Base-by-base conservation (phyloP, 805 yeast species). In the Cyberlindnera amylophila region DNA sequence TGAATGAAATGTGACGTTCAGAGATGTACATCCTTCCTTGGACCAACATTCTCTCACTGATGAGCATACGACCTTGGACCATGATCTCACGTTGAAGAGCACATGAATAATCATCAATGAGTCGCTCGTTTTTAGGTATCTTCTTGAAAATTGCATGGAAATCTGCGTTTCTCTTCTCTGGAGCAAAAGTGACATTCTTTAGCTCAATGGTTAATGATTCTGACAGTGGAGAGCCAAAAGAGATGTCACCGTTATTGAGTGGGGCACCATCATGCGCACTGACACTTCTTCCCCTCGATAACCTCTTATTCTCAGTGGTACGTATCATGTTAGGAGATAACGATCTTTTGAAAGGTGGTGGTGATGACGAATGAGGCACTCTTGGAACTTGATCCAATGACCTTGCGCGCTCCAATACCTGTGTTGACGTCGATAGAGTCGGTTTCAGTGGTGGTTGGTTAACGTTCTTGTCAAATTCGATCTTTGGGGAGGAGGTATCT, bases 1-100 rank as follows among this genome's bases (percentile, higher is more conserved):
- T 83, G 71, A 93, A 93, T 55, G 96, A 86, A 6, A 91, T 59
- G 55, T 81, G 79, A 37, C 74, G 71, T 50, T 86, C 90, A 24
- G 95, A 78, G 11, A 93, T 71, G 59, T 86, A 93, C 41, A 93
- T 57, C 40, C 93, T 72, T 6, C 99, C 99, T 54, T 93, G 97
- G 13, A 88, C 67, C 40, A 49, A 35, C 19, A 44, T 41, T 17
- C 36, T 40, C 50, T 86, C 90, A 28, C 93, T 77, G 12, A 93
- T 72, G 59, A 85, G 90, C 40, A 93, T 56, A 38, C 93, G 72
- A 4, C 99, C 99, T 54, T 93, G 97, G 13, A 89, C 67, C 44
- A 46, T 34, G 39, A 89, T 86, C 51, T 91, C 99, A 50, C 87
- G 72, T 50, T 90, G 84, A 37, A 90, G 66, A 0, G 97, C 96